Conservation (phyloP, 371 early-diverging fungal genomes). For the Mortierella sp. region DNA sequence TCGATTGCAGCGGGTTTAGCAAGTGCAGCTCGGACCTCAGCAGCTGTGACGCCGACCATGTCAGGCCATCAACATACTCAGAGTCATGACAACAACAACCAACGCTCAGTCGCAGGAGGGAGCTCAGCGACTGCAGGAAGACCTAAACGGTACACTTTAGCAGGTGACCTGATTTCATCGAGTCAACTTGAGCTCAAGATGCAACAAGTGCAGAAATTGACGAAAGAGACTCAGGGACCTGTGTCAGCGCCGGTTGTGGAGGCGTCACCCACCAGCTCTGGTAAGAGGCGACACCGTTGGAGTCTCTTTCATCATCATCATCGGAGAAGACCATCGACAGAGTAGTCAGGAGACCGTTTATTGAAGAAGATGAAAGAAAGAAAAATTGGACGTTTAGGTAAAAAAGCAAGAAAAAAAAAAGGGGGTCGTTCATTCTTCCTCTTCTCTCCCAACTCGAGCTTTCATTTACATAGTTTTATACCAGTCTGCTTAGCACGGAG, state of each 20-base stretch:
- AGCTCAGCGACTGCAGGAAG: conserved; percentile 1
- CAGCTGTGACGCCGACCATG: not conserved
- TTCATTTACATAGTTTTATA: too few species aligned
- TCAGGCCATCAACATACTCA: not conserved
- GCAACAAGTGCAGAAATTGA: conserved; percentile 36
- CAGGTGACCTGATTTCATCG: conserved; percentile 43
- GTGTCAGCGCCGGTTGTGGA: not conserved
- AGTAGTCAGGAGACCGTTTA: not conserved
- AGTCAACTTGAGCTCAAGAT: conserved; percentile 40
- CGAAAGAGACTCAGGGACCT: conserved; percentile 18
- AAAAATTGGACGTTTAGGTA: too few species aligned
- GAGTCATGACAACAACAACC: not conserved
- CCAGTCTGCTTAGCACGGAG: too few species aligned
- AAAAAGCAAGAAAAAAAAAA: too few species aligned
- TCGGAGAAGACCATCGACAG: too few species aligned
- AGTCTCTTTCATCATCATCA: not conserved
- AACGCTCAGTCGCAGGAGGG: not conserved
- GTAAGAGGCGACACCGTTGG: not conserved
- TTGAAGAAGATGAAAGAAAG: not conserved
- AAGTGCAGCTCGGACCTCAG: conserved; percentile 8
- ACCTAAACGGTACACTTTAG: conserved; percentile 21
- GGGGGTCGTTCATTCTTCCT: too few species aligned
- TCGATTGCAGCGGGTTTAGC: not conserved
- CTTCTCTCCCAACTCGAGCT: too few species aligned
- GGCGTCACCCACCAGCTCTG: not conserved